Base-by-base conservation (phyloP, 1,284 basidiomycete genomes). In the Puccinia triticina region DNA sequence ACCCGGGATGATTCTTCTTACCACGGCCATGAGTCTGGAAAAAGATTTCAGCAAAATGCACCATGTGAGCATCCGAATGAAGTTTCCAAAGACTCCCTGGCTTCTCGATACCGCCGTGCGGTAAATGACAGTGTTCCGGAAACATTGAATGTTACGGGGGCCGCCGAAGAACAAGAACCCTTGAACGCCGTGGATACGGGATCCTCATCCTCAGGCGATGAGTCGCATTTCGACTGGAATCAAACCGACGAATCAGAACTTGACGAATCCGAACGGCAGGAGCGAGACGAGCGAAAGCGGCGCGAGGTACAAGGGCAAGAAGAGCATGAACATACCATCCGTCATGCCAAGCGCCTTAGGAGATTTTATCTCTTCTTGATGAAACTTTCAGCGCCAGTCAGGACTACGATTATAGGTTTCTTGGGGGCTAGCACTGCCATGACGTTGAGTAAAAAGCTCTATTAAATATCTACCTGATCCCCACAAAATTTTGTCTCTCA, bases 221-320 rank as follows among this genome's bases (percentile, higher is more conserved):
- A 48, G n/a, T 26, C 74, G 18, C 50, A 55, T 34, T 73, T 74
- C 40, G 57, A 74, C 26, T 81, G 71, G 71, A 57, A 74, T 37
- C 69, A 74, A 64, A 64, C 61, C 40, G 77, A 78, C 40, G 77
- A 78, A 50, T 78, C 77, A 23, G 77, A 78, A 40, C 77, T 78
- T 11, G 77, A 78, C 40, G 77, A 69, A 78, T 21, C 34, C 3
- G 74, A 77, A 40, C 32, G 32, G 8, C 55, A 53, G 74, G 64
- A 69, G 23, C 40, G 77, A 67, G 26, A 78, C 23, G n/a, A 69
- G n/a, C 37, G 18, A 40, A 78, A 69, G 34, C n/a, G 8, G 11
- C 29, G 48, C 14, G 4, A 78, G 64, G 23, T 67, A 8, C n/a
- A 34, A 50, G 64, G 32, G 34, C 16, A 69, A 18, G 14, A 34